These are phyloP conservation scores for Adansonia digitata DNA, from an alignment of 345 rosid species.

Conservation along the genomic window DNA sequence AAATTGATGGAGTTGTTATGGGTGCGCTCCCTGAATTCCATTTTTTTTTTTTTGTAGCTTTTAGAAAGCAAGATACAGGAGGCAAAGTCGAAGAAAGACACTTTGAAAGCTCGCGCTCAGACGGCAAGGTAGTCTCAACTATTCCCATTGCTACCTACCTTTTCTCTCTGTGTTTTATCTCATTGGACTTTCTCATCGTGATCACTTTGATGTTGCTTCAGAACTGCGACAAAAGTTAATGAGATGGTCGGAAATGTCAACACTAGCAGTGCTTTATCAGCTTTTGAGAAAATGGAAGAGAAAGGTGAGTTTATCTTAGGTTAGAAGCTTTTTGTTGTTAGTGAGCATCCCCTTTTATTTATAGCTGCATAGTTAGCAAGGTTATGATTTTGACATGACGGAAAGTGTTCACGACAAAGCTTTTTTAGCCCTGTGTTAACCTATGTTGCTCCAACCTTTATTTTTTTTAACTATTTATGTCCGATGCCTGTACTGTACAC, in stretches of 20 bases:
- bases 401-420: not conserved
- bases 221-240: slow-evolving; percentile 74
- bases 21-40: slow-evolving; percentile 19
- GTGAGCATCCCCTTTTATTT: not conserved
- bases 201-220: slow-evolving; percentile 17
- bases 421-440: not conserved
- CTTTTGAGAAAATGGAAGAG: slow-evolving; percentile 87
- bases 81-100: slow-evolving; percentile 96
- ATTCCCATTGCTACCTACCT: not conserved
- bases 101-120: slow-evolving; percentile 88
- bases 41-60: slow-evolving; percentile 46
- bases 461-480: too few species aligned
- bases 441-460: too few species aligned
- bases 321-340: not conserved
- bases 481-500: too few species aligned
- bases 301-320: slow-evolving; percentile 42
- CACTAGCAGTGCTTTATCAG: slow-evolving; percentile 69
- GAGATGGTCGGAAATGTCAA: slow-evolving; percentile 77
- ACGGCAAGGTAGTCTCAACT: slow-evolving; percentile 48
- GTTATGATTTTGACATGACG: not conserved
- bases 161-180: not conserved
- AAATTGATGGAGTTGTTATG: slow-evolving; percentile 13
- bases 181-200: slow-evolving; percentile 9
- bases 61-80: slow-evolving; percentile 98
- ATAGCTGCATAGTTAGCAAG: not conserved